Conservation (phyloP, 1,284 basidiomycete species). For the Bondarzewia mesenterica region DNA sequence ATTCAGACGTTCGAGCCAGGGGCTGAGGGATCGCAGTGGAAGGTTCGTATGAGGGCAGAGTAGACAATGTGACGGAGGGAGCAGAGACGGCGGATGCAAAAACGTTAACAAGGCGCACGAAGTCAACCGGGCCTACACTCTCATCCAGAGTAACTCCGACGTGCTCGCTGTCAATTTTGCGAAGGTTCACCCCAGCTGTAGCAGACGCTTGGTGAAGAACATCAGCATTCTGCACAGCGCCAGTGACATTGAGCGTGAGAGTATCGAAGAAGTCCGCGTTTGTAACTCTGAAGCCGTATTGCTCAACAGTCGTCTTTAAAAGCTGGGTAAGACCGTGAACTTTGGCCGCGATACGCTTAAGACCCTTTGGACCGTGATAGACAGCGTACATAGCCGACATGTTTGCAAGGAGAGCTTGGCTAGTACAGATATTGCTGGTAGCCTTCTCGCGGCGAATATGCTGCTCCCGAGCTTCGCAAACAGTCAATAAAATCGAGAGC, state of each 20-base stretch:
- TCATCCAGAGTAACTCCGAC: slow-evolving; percentile 94
- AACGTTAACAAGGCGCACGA: slow-evolving; percentile 75
- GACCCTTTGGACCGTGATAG: slow-evolving; percentile 89
- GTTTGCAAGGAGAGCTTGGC: slow-evolving; percentile 90
- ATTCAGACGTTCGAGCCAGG: slow-evolving; percentile 67
- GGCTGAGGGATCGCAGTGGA: slow-evolving; percentile 41
- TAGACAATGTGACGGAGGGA: slow-evolving; percentile 31
- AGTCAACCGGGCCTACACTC: slow-evolving; percentile 70
- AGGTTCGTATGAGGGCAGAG: slow-evolving; percentile 31
- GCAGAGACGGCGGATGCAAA: slow-evolving; percentile 59
- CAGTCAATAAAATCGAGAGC: slow-evolving; percentile 7
- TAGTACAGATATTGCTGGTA: slow-evolving; percentile 91
- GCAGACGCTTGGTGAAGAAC: slow-evolving; percentile 66
- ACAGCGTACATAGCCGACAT: slow-evolving; percentile 98
- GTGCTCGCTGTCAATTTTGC: slow-evolving; percentile 66
- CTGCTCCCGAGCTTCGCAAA: slow-evolving; percentile 76
- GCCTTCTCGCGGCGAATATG: slow-evolving; percentile 96
- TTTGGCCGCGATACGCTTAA: slow-evolving; percentile 82
- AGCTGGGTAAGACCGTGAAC: slow-evolving; percentile 86
- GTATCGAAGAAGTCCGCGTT: slow-evolving; percentile 88
- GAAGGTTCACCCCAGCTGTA: slow-evolving; percentile 76
- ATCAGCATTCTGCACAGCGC: slow-evolving; percentile 49
- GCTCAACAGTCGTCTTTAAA: slow-evolving; percentile 63
- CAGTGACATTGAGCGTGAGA: slow-evolving; percentile 76
- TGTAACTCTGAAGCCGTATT: slow-evolving; percentile 62